phyloP scores from a whole-genome alignment of 2,329 filamentous ascomycete genomes.

The Botrytis squamosa region DNA sequence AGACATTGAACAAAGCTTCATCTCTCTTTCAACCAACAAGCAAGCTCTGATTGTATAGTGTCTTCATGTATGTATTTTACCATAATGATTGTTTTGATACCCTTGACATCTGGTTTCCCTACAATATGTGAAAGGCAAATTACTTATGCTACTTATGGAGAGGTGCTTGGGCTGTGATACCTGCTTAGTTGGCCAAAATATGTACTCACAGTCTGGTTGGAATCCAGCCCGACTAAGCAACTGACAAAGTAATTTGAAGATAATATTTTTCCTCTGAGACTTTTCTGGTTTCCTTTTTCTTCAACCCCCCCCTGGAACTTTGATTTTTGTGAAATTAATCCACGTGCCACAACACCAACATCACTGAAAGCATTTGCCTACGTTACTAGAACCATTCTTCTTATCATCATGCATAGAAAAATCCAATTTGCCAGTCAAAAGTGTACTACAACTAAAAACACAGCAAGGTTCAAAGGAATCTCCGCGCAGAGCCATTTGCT shows the following conservation, averaged over 20 bases:
- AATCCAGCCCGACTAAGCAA: not conserved
- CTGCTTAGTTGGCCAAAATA: not conserved
- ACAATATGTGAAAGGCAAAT: not conserved
- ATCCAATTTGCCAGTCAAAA: not conserved
- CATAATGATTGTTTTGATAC: conserved; percentile 16
- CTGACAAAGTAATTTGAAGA: not conserved
- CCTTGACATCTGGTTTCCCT: not conserved
- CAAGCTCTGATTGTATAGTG: conserved; percentile 45
- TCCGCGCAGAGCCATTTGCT: not conserved
- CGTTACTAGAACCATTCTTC: not conserved
- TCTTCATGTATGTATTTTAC: conserved; percentile 16
- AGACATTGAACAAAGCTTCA: conserved; percentile 59
- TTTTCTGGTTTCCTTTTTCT: not conserved
- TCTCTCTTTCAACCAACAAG: conserved; percentile 54
- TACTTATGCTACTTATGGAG: not conserved
- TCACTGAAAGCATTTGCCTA: not conserved
- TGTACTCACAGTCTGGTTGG: not conserved
- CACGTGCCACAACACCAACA: not conserved
- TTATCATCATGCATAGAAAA: not conserved
- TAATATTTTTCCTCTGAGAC: not conserved
- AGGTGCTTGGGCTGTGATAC: not conserved
- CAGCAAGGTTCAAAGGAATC: not conserved
- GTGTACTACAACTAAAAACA: not conserved
- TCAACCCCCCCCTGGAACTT: not conserved
- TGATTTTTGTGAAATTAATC: not conserved